phyloP scores from a whole-genome alignment of 1,284 basidiomycete genomes.

The Pseudozyma flocculosa region DNA sequence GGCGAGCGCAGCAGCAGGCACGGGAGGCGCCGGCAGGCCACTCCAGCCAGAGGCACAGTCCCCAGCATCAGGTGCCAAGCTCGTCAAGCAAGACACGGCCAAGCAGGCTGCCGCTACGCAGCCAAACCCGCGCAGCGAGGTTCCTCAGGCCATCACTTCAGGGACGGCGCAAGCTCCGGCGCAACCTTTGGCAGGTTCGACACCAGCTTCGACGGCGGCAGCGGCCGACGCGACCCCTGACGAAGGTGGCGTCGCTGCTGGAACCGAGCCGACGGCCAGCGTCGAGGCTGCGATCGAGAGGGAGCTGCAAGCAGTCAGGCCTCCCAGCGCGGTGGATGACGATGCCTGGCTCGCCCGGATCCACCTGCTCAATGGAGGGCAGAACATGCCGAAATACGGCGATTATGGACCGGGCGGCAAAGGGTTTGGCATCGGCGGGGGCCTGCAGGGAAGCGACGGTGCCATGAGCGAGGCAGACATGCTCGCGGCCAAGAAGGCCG shows the following conservation, averaged over 20 bases:
- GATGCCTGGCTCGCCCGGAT: slow-evolving; percentile 51
- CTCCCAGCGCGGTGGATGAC: slow-evolving; percentile 23
- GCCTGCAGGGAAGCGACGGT: not conserved
- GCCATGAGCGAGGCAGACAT: slow-evolving; percentile 16
- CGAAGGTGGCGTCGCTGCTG: too few relatives aligned
- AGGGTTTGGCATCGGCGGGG: slow-evolving; percentile 5
- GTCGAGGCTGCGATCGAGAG: not conserved
- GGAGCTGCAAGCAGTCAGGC: not conserved
- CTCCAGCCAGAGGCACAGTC: too few relatives aligned
- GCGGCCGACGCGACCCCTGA: too few relatives aligned
- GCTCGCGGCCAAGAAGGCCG: slow-evolving; percentile 31
- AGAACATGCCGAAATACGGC: slow-evolving; percentile 36
- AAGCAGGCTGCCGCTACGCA: too few relatives aligned
- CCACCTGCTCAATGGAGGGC: slow-evolving; percentile 50
- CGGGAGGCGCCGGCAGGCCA: too few relatives aligned
- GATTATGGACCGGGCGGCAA: slow-evolving; percentile 18
- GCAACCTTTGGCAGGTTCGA: too few relatives aligned
- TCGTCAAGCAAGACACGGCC: too few relatives aligned
- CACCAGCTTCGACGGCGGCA: not conserved
- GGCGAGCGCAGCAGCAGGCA: too few relatives aligned
- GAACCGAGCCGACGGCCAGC: not conserved
- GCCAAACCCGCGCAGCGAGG: too few relatives aligned
- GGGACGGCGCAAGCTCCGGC: too few relatives aligned
- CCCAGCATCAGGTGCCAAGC: too few relatives aligned
- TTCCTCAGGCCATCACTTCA: too few relatives aligned